Evolutionary conservation across 805 yeast species (phyloP).

Genomic region (Tetrapisispora phaffii): DNA sequence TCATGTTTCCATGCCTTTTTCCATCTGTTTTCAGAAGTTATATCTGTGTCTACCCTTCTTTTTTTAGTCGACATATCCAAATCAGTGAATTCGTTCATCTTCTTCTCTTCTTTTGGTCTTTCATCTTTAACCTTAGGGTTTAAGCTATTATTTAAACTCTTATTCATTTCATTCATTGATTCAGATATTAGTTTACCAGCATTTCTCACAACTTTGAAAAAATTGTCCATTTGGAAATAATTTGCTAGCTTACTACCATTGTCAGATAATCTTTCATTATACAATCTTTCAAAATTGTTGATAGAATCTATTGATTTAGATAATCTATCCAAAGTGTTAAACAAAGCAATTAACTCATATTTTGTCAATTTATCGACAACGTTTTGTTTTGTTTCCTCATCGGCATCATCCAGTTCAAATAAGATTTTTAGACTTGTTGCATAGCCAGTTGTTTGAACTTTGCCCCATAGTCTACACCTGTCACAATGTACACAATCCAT

Average conservation of each 20-base stretch:
- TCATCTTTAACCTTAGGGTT: background rate
- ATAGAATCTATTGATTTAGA: constrained; percentile 76
- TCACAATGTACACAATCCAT: constrained; percentile 99
- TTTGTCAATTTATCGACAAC: constrained; percentile 55
- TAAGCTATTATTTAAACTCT: constrained; percentile 6
- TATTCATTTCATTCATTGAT: constrained; percentile 11
- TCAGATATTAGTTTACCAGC: constrained; percentile 19
- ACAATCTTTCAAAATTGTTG: constrained; percentile 54
- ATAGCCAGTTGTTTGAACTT: constrained; percentile 92
- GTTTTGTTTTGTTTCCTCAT: constrained; percentile 34
- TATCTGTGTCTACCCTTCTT: background rate
- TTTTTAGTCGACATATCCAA: constrained; percentile 20
- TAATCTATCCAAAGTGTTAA: constrained; percentile 87
- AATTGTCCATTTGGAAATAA: constrained; percentile 25
- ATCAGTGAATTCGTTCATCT: constrained; percentile 15
- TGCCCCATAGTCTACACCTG: constrained; percentile 96
- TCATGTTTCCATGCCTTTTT: constrained; percentile 43
- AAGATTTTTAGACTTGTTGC: constrained; percentile 90
- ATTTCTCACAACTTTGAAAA: constrained; percentile 23
- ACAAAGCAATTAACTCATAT: constrained; percentile 78
- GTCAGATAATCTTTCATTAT: constrained; percentile 27
- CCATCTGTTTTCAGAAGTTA: constrained; percentile 12
- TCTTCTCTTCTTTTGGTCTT: background rate
- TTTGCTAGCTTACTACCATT: constrained; percentile 11
- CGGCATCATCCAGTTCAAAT: constrained; percentile 55